Conservation (phyloP, 176 grass and related monocot genomes). For the Eleusine indica region DNA sequence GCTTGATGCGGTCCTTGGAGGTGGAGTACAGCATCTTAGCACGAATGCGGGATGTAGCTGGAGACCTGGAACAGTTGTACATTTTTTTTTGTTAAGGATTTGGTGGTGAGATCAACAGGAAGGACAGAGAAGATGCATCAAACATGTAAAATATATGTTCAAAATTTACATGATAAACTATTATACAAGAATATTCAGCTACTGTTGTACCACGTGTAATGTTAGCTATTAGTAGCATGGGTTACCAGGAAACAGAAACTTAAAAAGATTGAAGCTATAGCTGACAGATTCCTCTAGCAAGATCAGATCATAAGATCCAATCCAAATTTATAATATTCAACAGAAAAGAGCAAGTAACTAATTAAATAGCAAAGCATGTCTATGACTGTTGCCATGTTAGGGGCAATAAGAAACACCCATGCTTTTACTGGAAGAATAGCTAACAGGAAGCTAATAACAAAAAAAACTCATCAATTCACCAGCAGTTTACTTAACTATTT, state of each 20-base stretch:
- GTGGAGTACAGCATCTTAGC: constrained; percentile 97
- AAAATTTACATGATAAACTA: constrained; percentile 1
- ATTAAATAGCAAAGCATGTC: not conserved
- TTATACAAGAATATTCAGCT: constrained; percentile 11
- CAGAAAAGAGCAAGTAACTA: not conserved
- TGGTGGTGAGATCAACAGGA: not conserved
- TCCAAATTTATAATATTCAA: constrained; percentile 11
- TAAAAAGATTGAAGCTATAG: not conserved
- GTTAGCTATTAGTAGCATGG: not conserved
- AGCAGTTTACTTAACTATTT: not conserved
- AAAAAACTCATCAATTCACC: not conserved
- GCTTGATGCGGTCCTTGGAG: constrained; percentile 92
- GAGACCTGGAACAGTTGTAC: constrained; percentile 58
- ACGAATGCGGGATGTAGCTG: constrained; percentile 73
- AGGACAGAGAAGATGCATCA: not conserved
- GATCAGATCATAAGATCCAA: constrained; percentile 14
- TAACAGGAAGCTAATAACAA: not conserved
- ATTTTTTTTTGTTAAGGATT: not conserved
- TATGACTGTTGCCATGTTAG: not conserved
- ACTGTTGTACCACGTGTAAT: constrained; percentile 11
- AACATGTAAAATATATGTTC: not conserved
- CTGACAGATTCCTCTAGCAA: constrained; percentile 14
- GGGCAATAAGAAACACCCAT: not conserved
- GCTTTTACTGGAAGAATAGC: not conserved
- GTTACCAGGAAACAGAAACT: constrained; percentile 24